Base-by-base conservation (phyloP, 306 rosid genomes). In the Quercus robur region DNA sequence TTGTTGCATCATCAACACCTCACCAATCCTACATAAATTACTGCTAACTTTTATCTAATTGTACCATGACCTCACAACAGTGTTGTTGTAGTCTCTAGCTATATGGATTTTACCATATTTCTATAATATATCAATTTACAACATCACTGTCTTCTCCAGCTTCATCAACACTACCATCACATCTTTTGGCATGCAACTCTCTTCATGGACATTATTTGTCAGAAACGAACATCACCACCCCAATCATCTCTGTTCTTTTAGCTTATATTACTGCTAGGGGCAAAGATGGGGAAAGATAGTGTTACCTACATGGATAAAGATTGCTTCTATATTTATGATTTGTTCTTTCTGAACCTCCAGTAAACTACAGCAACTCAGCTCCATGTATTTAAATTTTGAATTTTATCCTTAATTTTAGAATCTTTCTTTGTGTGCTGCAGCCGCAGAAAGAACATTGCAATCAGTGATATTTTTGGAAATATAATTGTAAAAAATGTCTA, bases 11-110 rank as follows among this genome's bases (percentile, higher is more conserved):
- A 30, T 30, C 31, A 30, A 30, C 31, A 30, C 31, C 31, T 30
- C 31, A 30, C 4, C 0, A 70, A 26, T 87, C 66, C 89, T 95
- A 38, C 89, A 86, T 69, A 30, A 30, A 30, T 30, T 30, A 30
- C 31, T 30, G 70, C 31, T 30, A 30, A 30, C 31, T 30, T 30
- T 30, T 30, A 30, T 30, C 31, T 30, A 30, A 30, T 30, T 30
- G 4, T 30, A 30, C 31, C 31, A 30, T 30, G 31, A 30, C 31
- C 31, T 30, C 31, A 30, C 31, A 30, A 30, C 31, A 30, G 4
- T 30, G 31, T 28, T 28, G 3, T 28, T 2, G 30, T 28, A 28
- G 30, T 28, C 30, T 28, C 30, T 3, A 28, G 30, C 30, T 28
- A 28, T 28, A 28, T 28, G 30, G 30, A 28, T 28, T 28, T 28